phyloP scores from a whole-genome alignment of 2,329 filamentous ascomycete genomes.

The Verticillium longisporum region DNA sequence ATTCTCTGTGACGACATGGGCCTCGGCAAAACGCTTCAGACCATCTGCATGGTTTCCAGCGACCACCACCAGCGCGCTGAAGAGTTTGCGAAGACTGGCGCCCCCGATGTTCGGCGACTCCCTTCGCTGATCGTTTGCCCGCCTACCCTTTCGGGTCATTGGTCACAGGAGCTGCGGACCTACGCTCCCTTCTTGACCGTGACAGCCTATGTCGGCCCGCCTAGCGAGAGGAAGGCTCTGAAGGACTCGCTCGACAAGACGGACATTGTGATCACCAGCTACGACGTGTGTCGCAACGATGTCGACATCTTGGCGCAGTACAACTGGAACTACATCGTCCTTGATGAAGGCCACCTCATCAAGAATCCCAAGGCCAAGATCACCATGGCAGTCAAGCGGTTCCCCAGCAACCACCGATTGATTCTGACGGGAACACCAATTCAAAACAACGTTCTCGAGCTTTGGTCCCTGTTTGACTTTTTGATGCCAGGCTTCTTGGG shows the following conservation, averaged over 20 bases:
- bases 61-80: conserved; percentile 92
- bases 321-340: conserved; percentile 94
- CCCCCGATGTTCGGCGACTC: conserved; percentile 69
- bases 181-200: conserved; percentile 92
- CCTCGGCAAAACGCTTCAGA: conserved; percentile 94
- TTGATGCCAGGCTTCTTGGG: conserved; percentile 98
- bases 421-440: conserved; percentile 97
- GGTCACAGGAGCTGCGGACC: conserved; percentile 95
- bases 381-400: conserved; percentile 81
- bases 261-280: conserved; percentile 94
- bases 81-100: conserved; percentile 77
- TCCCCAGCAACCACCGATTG: conserved; percentile 86
- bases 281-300: conserved; percentile 96
- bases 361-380: conserved; percentile 99
- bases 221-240: conserved; percentile 68
- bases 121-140: conserved; percentile 95
- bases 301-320: conserved; percentile 75
- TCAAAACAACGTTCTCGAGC: conserved; percentile 92
- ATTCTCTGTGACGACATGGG: conserved; percentile 99
- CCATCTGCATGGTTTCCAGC: conserved; percentile 94
- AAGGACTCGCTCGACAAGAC: conserved; percentile 65
- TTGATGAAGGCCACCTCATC: conserved; percentile 96
- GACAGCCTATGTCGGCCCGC: conserved; percentile 85
- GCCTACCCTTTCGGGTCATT: conserved; percentile 92
- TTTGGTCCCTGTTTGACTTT: conserved; percentile 98